Evolutionary conservation across 768 basidiomycete genomes (phyloP).

Genomic region (Tricholoma terreum): DNA sequence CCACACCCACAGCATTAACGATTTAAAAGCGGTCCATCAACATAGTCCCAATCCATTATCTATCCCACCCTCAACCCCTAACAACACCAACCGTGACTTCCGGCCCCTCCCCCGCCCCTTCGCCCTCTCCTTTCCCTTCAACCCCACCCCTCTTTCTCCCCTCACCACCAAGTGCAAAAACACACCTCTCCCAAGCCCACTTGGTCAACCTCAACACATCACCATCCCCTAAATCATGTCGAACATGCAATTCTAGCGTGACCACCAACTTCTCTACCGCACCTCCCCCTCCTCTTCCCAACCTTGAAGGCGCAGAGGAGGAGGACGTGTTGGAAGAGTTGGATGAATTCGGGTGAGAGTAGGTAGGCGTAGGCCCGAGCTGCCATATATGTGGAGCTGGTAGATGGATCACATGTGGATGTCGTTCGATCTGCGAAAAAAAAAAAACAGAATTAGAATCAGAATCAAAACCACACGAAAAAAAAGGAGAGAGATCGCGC

Average conservation of each 20-base stretch:
- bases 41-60: not conserved
- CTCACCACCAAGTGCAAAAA: constrained; percentile 47
- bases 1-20: too few relatives aligned
- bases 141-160: constrained; percentile 36
- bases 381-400: constrained; percentile 91
- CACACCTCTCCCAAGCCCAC: constrained; percentile 73
- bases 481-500: not conserved
- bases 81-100: constrained; percentile 78
- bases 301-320: not conserved
- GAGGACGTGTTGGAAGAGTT: constrained; percentile 21
- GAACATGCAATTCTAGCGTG: constrained; percentile 78
- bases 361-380: constrained; percentile 47
- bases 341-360: too few relatives aligned
- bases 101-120: constrained; percentile 42
- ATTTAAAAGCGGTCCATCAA: not conserved
- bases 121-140: constrained; percentile 37
- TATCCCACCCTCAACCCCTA: constrained; percentile 36
- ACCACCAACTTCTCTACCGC: constrained; percentile 51
- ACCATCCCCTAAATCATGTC: constrained; percentile 59
- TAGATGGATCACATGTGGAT: constrained; percentile 79
- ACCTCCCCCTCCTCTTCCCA: not conserved
- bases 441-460: too few relatives aligned
- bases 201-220: constrained; percentile 69
- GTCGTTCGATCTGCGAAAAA: constrained; percentile 64
- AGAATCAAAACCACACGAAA: not conserved